Percentiles rank a stretch among this genome's conserved stretches.
Conservation (phyloP, 768 basidiomycete species). For the Hortiboletus campestris region DNA sequence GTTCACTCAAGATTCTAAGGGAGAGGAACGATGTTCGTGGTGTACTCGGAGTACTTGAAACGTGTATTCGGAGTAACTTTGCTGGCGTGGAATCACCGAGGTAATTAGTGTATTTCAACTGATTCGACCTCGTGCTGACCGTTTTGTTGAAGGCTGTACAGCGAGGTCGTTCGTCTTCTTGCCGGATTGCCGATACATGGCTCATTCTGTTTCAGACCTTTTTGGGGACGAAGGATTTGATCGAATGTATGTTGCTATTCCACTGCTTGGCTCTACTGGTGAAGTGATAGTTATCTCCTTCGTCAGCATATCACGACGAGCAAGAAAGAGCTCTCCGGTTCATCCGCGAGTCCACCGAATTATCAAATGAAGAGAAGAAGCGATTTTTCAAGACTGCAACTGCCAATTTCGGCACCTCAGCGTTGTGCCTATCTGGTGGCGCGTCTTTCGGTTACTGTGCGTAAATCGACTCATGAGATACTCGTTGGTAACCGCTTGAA, state of each 20-base stretch:
- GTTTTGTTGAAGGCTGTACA: slow-evolving; percentile 64
- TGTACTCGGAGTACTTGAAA: slow-evolving; percentile 85
- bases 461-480: slow-evolving; percentile 10
- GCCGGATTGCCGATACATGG: background rate
- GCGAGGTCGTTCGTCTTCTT: slow-evolving; percentile 53
- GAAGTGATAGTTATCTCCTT: background rate
- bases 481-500: background rate
- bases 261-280: background rate
- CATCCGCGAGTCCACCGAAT: slow-evolving; percentile 67
- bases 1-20: slow-evolving; percentile 68
- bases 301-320: slow-evolving; percentile 78
- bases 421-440: slow-evolving; percentile 94
- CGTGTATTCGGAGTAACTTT: slow-evolving; percentile 89
- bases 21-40: slow-evolving; percentile 81
- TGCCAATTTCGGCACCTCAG: slow-evolving; percentile 87
- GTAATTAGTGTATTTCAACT: slow-evolving; percentile 31
- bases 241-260: slow-evolving; percentile 61
- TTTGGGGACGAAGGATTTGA: slow-evolving; percentile 83
- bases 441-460: slow-evolving; percentile 92
- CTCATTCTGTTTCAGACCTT: slow-evolving; percentile 62
- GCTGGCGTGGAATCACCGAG: slow-evolving; percentile 87
- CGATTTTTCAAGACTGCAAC: slow-evolving; percentile 89
- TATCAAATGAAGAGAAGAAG: slow-evolving; percentile 85
- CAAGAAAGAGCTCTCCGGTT: slow-evolving; percentile 73
- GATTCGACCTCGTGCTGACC: slow-evolving; percentile 4